phyloP scores from a whole-genome alignment of 202 grass and related monocot species.

The Panicum hallii region DNA sequence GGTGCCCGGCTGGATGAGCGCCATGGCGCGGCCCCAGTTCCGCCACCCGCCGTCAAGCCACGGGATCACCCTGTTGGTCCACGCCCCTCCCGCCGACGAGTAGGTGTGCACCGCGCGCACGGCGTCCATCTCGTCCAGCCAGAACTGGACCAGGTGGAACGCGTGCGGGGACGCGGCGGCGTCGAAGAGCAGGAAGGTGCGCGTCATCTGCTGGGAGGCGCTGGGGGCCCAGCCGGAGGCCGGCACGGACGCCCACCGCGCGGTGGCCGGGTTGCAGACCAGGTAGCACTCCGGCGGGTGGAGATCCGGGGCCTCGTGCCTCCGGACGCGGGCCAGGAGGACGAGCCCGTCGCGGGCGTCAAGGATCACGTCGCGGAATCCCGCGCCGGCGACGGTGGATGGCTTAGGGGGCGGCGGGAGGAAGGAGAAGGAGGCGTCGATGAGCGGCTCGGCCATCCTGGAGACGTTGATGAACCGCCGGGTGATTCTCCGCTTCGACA shows the following conservation, averaged over 20 bases:
- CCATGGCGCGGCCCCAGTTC: constrained; percentile 13
- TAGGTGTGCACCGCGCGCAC: constrained; percentile 4
- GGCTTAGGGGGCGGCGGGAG: not conserved
- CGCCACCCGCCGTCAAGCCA: not conserved
- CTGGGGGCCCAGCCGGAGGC: not conserved
- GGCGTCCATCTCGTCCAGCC: not conserved
- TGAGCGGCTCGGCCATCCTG: constrained; percentile 15
- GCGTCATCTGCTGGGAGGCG: not conserved
- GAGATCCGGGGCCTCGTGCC: not conserved
- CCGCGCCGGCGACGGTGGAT: not conserved
- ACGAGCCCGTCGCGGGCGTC: not conserved
- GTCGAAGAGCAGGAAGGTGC: constrained; percentile 2
- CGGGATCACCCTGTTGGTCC: not conserved
- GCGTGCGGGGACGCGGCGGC: not conserved
- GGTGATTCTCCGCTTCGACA: not conserved
- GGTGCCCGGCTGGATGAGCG: constrained; percentile 14
- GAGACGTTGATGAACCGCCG: constrained; percentile 29
- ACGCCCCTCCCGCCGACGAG: not conserved
- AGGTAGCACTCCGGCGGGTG: constrained; percentile 17
- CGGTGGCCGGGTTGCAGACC: constrained; percentile 21
- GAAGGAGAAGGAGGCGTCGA: constrained; percentile 14
- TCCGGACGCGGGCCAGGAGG: not conserved
- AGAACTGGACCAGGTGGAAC: constrained; percentile 32
- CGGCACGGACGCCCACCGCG: not conserved
- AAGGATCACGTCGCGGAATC: constrained; percentile 2